Evolutionary conservation across 768 basidiomycete species (phyloP).

Genomic region (Auricularia sp.): DNA sequence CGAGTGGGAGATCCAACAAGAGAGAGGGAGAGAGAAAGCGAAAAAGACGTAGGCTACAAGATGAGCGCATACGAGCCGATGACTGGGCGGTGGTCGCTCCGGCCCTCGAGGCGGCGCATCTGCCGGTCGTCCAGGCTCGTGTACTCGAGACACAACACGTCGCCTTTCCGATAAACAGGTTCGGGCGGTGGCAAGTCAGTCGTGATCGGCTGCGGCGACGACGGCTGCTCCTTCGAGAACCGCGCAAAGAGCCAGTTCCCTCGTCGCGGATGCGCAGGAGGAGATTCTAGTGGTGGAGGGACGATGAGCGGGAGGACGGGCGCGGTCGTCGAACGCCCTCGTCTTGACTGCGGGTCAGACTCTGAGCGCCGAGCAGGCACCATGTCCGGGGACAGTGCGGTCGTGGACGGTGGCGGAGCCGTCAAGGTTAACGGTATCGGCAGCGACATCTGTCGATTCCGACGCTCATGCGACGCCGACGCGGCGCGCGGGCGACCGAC

Average conservation of each 20-base stretch:
- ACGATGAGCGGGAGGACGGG: background rate
- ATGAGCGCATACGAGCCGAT: constrained; percentile 68
- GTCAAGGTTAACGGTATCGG: background rate
- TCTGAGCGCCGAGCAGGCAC: background rate
- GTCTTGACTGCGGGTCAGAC: background rate
- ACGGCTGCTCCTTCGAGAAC: background rate
- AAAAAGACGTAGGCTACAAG: constrained; percentile 26
- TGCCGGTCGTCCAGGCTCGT: constrained; percentile 62
- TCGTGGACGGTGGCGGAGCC: background rate
- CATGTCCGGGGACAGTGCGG: background rate
- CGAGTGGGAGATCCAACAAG: background rate
- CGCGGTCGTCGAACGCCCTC: background rate
- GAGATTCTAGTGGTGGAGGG: background rate
- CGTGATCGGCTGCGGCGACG: background rate
- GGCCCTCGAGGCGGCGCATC: constrained; percentile 68
- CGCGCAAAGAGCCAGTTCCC: background rate
- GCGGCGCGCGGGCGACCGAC: background rate
- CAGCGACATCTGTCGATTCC: background rate
- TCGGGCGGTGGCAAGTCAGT: constrained; percentile 3
- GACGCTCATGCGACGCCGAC: background rate
- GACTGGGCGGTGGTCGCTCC: constrained; percentile 81
- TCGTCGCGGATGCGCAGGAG: background rate
- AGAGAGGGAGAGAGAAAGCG: background rate
- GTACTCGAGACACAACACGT: constrained; percentile 64
- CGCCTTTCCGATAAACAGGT: constrained; percentile 42